Evolutionary conservation across 2,329 filamentous ascomycete species (phyloP).

Genomic region (Paraphoma chrysanthemicola): DNA sequence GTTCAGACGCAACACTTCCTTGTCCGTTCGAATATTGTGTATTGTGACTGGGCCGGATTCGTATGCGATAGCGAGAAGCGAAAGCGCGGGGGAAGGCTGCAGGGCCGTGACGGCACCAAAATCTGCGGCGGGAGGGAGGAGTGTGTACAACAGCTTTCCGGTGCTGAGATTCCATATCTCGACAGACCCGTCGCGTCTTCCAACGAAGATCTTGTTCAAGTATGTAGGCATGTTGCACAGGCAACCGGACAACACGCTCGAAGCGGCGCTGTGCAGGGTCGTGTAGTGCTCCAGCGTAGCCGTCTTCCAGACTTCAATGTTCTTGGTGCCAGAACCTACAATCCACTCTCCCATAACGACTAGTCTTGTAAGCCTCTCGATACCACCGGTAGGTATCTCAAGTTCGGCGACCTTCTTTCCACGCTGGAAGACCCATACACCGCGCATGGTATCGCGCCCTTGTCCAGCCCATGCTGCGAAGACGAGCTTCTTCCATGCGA

Average conservation of each 20-base stretch:
- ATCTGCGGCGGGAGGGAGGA: slow-evolving; percentile 75
- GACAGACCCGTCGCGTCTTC: slow-evolving; percentile 83
- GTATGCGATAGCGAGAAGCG: slow-evolving; percentile 87
- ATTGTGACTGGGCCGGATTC: slow-evolving; percentile 78
- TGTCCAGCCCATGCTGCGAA: slow-evolving; percentile 87
- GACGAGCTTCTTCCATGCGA: slow-evolving; percentile 84
- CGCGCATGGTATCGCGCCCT: slow-evolving; percentile 61
- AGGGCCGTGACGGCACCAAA: slow-evolving; percentile 86
- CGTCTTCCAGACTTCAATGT: slow-evolving; percentile 89
- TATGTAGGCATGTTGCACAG: slow-evolving; percentile 92
- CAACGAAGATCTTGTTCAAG: slow-evolving; percentile 93
- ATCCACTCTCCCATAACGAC: slow-evolving; percentile 91
- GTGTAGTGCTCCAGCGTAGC: slow-evolving; percentile 88
- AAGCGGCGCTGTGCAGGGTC: slow-evolving; percentile 68
- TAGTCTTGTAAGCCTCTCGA: slow-evolving; percentile 77
- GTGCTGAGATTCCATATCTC: slow-evolving; percentile 98
- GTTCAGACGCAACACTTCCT: slow-evolving; percentile 72
- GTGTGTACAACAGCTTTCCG: slow-evolving; percentile 87
- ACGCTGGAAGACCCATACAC: slow-evolving; percentile 90
- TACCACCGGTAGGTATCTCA: slow-evolving; percentile 68
- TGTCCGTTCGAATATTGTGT: slow-evolving; percentile 82
- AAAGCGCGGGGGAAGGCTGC: slow-evolving; percentile 82
- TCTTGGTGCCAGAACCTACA: slow-evolving; percentile 75
- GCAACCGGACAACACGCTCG: slow-evolving; percentile 76
- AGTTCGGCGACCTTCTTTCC: slow-evolving; percentile 84